These are phyloP conservation scores for Nemania sp. DNA, from an alignment of 2,329 filamentous ascomycete species.

Conservation along the genomic window DNA sequence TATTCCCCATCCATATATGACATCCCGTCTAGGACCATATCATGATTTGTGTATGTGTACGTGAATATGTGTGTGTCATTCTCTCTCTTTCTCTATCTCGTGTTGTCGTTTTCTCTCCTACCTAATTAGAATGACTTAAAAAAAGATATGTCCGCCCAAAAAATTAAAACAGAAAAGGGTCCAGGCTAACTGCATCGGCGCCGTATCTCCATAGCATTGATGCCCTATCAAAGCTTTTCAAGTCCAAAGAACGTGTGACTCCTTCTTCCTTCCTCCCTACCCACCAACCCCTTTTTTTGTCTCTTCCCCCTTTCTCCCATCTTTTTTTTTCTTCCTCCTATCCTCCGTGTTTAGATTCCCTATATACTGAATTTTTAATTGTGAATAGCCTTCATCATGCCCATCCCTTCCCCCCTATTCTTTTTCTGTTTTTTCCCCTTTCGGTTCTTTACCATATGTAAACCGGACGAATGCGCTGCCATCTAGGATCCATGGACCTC, in stretches of 20 bases:
- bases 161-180: too few relatives aligned
- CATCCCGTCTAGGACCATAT: constrained; percentile 6
- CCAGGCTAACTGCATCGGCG: constrained; percentile 12
- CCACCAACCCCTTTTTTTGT: not conserved
- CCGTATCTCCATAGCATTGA: constrained; percentile 15
- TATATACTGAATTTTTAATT: constrained; percentile 13
- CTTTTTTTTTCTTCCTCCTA: not conserved
- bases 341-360: constrained; percentile 11
- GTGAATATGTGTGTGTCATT: too few relatives aligned
- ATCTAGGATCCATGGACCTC: constrained; percentile 14
- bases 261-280: not conserved
- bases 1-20: not conserved
- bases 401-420: not conserved
- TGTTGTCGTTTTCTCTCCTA: too few relatives aligned
- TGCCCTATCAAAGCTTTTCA: constrained; percentile 19
- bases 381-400: constrained; percentile 5
- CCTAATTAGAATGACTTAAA: not conserved
- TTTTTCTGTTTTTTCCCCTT: not conserved
- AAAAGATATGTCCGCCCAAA: too few relatives aligned
- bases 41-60: too few relatives aligned
- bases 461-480: constrained; percentile 28
- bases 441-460: constrained; percentile 22
- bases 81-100: not conserved
- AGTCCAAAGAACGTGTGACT: constrained; percentile 26
- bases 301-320: not conserved